Conservation (phyloP, 768 basidiomycete species). For the Lactifluus hygrophoroides region DNA sequence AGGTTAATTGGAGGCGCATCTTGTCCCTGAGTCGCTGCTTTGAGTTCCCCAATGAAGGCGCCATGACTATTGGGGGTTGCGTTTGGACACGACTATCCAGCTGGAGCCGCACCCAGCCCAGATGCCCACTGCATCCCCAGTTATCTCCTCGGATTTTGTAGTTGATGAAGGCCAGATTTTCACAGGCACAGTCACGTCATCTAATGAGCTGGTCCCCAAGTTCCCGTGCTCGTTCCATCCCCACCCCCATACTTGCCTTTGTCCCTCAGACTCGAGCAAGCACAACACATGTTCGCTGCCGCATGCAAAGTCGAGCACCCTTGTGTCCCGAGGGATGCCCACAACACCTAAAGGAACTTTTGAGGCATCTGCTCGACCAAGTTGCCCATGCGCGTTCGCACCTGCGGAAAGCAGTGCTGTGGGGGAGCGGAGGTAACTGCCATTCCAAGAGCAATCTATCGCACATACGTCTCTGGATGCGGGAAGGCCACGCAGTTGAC, state of each 20-base stretch:
- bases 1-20: not conserved
- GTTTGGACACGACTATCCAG: conserved; percentile 31
- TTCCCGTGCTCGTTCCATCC: conserved; percentile 99
- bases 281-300: conserved; percentile 81
- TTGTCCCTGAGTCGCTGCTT: not conserved
- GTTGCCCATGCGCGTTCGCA: conserved; percentile 52
- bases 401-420: conserved; percentile 41
- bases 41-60: too few species aligned
- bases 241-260: conserved; percentile 61
- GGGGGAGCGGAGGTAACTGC: conserved; percentile 43
- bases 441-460: conserved; percentile 72
- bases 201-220: conserved; percentile 56
- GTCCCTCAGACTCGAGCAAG: conserved; percentile 20
- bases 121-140: conserved; percentile 18
- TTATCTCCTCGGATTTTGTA: not conserved
- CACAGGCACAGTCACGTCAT: conserved; percentile 42
- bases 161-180: conserved; percentile 44
- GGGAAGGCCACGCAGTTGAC: conserved; percentile 44
- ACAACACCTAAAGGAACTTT: conserved; percentile 23
- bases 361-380: conserved; percentile 35
- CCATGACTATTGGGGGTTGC: not conserved
- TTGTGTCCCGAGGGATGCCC: conserved; percentile 26
- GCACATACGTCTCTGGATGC: conserved; percentile 23
- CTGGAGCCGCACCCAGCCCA: conserved; percentile 50
- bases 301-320: conserved; percentile 31